Conservation (phyloP, 177 flowering plant species). For the Vitis hybrid region DNA sequence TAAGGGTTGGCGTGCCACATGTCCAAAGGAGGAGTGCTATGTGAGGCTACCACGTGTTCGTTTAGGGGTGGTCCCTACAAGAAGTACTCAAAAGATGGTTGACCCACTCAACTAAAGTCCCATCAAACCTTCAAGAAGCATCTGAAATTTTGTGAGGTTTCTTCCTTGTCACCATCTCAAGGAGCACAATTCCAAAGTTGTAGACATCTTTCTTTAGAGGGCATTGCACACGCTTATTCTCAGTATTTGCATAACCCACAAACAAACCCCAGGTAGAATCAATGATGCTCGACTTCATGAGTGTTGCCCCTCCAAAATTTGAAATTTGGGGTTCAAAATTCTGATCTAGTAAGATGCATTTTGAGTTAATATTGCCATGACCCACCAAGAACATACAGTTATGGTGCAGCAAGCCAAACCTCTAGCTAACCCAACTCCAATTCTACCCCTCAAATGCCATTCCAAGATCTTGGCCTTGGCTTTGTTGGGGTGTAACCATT, state of each 20-base stretch:
- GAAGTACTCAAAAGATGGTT: not conserved
- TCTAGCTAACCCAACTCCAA: slow-evolving; percentile 11
- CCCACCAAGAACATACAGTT: slow-evolving; percentile 5
- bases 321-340: slow-evolving; percentile 14
- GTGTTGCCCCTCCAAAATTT: slow-evolving; percentile 7
- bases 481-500: not conserved
- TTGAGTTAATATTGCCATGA: slow-evolving; percentile 11
- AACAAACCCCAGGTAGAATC: not conserved
- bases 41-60: no score
- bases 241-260: not conserved
- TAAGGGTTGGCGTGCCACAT: no score
- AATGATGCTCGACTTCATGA: slow-evolving; percentile 1
- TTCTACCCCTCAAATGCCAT: slow-evolving; percentile 13
- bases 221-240: not conserved
- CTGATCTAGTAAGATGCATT: slow-evolving; percentile 8
- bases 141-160: slow-evolving; percentile 3
- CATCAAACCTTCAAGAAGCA: slow-evolving; percentile 7
- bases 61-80: not conserved
- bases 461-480: not conserved
- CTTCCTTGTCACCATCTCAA: slow-evolving; percentile 20
- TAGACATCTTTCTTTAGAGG: slow-evolving; percentile 15
- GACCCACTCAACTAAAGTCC: slow-evolving; percentile 17
- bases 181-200: slow-evolving; percentile 19
- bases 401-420: slow-evolving; percentile 25
- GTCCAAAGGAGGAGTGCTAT: no score